Base-by-base conservation (phyloP, 106 monocot species). In the Apostasia shenzhenica region DNA sequence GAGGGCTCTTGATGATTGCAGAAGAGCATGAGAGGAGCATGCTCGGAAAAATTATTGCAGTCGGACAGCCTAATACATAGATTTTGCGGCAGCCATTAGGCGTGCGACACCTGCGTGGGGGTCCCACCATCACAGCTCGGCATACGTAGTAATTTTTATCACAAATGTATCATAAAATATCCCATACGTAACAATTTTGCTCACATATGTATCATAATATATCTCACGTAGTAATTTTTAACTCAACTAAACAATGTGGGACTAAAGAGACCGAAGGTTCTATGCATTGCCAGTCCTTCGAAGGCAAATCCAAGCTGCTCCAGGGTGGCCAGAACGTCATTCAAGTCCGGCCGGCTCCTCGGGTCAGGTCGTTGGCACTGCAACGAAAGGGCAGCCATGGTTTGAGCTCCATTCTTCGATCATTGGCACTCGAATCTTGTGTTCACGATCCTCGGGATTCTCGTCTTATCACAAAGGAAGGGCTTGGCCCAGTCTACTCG, bases 271-370 rank as follows among this genome's bases (percentile, higher is more conserved):
- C 26, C 26, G 26, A 26, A 26, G 50, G 8, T 50, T 50, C 8
- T 4, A 50, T 8, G 50, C 8, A 8, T 0, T 50, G 50, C 0
- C 8, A 8, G 6, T 80, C 77, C 60, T 73, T 77, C 0, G 72
- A 40, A 38, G 57, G 37, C 50, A 50, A 50, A 5, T 26, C 50
- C 9, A 0, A 61, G 61, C 41, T 61, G 61, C 61, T 61, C 61
- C 38, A 61, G 61, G 1, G 61, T 5, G 10, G 41, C 61, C 38
- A 61, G 10, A 2, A 61, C 61, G 40, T 61, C 61, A 61, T 8
- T 9, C 41, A 61, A 40, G 41, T 8, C 9, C 9, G 61, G 61
- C 39, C 61, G 61, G 6, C 38, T 8, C 41, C 3, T 61, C 9
- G 4, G 2, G 3, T 61, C 61, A 4, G 8, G 8, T 2, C 41